Percentiles rank a stretch among this genome's conserved stretches.
These are phyloP conservation scores for Lactarius sp. DNA, from an alignment of 768 basidiomycete species.

Conservation along the genomic window DNA sequence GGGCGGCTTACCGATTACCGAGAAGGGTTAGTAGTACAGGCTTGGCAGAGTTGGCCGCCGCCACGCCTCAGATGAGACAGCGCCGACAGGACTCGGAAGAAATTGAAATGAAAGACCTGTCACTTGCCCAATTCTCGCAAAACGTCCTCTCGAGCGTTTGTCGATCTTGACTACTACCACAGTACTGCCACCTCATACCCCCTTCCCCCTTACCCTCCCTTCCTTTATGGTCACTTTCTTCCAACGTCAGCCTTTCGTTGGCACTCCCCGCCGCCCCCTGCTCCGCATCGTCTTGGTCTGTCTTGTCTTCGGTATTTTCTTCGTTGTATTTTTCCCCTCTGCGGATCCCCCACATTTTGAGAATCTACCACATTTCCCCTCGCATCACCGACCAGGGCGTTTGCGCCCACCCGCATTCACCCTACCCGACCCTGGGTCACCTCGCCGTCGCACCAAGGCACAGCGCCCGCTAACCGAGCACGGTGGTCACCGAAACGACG, in stretches of 20 bases:
- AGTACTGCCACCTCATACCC: not conserved
- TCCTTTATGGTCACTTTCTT: not conserved
- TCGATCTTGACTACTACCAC: not conserved
- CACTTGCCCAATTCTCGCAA: not conserved
- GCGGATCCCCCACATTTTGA: not conserved
- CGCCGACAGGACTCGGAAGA: no score
- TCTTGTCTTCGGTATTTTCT: not conserved
- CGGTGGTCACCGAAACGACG: not conserved
- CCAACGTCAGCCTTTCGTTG: not conserved
- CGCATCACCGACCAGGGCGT: not conserved
- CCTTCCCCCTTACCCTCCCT: not conserved
- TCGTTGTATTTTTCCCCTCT: not conserved
- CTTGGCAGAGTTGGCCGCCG: no score
- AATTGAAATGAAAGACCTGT: not conserved
- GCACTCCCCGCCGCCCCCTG: not conserved
- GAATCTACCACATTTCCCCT: no score
- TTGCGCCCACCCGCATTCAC: not conserved
- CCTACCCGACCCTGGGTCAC: not conserved
- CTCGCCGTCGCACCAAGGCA: constrained; percentile 2
- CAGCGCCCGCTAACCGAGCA: not conserved
- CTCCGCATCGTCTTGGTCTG: not conserved
- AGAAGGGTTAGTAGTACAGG: no score
- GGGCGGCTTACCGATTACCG: no score
- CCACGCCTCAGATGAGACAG: no score
- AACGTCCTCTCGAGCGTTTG: not conserved